Percentiles rank a stretch among this genome's conserved stretches.
These are phyloP conservation scores for Euphorbia schlechtendalii DNA, from an alignment of 441 rosid species.

Conservation along the genomic window DNA sequence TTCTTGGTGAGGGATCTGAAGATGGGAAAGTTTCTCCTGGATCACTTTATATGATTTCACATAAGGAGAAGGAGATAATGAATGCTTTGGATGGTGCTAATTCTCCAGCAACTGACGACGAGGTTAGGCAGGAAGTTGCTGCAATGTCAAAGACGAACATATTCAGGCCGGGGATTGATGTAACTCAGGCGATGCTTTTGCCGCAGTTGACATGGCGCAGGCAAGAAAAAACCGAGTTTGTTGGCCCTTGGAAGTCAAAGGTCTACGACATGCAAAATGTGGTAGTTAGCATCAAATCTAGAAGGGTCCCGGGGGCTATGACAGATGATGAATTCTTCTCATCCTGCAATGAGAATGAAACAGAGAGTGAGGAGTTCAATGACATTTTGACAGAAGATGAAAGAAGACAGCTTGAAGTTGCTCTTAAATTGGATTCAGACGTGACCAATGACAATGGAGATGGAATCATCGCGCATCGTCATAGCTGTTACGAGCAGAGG, in stretches of 20 bases:
- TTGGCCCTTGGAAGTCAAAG: conserved; percentile 86
- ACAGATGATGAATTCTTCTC: conserved; percentile 80
- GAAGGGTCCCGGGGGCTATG: conserved; percentile 94
- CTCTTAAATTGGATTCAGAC: conserved; percentile 73
- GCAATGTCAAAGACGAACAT: conserved; percentile 88
- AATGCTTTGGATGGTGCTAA: conserved; percentile 91
- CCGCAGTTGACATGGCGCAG: conserved; percentile 94
- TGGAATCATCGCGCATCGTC: conserved; percentile 54
- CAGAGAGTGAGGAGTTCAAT: conserved; percentile 67
- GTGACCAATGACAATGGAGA: conserved; percentile 42
- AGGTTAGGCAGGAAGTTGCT: conserved; percentile 77
- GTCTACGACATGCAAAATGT: conserved; percentile 98
- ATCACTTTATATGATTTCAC: conserved; percentile 78
- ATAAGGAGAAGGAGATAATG: conserved; percentile 89
- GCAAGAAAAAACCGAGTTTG: conserved; percentile 85
- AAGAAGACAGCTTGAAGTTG: conserved; percentile 82
- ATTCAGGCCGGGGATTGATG: conserved; percentile 95
- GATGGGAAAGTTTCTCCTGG: conserved; percentile 73
- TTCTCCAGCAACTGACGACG: conserved; percentile 71
- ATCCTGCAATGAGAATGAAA: conserved; percentile 59
- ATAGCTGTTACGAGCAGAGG: conserved; percentile 71
- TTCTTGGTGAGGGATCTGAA: conserved; percentile 93
- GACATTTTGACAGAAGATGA: conserved; percentile 82
- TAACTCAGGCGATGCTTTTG: conserved; percentile 75
- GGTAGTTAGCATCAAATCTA: conserved; percentile 85